Evolutionary conservation across 805 yeast genomes (phyloP).

Genomic region (Schwanniomyces occidentalis): DNA sequence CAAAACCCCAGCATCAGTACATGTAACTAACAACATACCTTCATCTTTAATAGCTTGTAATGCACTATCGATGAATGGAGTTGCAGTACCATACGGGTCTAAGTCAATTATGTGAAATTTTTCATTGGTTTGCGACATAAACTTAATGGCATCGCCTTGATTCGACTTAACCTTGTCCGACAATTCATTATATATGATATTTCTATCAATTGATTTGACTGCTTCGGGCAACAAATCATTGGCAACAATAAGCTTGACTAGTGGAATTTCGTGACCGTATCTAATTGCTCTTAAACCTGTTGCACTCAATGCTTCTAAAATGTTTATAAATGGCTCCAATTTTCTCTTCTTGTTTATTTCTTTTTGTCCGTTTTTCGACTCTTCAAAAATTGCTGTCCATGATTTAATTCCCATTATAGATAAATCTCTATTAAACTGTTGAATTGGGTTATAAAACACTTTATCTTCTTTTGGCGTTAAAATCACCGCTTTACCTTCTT

Average conservation of each 20-base stretch:
- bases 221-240: slow-evolving; percentile 89
- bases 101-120: slow-evolving; percentile 85
- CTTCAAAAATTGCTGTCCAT: slow-evolving; percentile 64
- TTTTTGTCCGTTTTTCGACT: slow-evolving; percentile 6
- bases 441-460: slow-evolving; percentile 95
- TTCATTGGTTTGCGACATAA: slow-evolving; percentile 54
- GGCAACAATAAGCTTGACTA: slow-evolving; percentile 73
- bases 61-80: slow-evolving; percentile 94
- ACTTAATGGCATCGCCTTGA: slow-evolving; percentile 87
- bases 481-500: slow-evolving; percentile 84
- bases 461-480: slow-evolving; percentile 77
- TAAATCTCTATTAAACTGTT: slow-evolving; percentile 92
- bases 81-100: slow-evolving; percentile 97
- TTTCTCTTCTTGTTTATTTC: slow-evolving; percentile 12
- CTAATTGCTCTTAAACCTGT: slow-evolving; percentile 93
- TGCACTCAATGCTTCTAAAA: slow-evolving; percentile 91
- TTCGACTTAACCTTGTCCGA: slow-evolving; percentile 59
- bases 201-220: slow-evolving; percentile 73
- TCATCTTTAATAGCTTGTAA: slow-evolving; percentile 79
- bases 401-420: slow-evolving; percentile 84
- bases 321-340: slow-evolving; percentile 53
- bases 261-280: slow-evolving; percentile 88
- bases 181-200: slow-evolving; percentile 67
- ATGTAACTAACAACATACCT: slow-evolving; percentile 86
- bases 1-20: slow-evolving; percentile 93